phyloP scores from a whole-genome alignment of 1,284 basidiomycete genomes.

The Ceratobasidium sp. region DNA sequence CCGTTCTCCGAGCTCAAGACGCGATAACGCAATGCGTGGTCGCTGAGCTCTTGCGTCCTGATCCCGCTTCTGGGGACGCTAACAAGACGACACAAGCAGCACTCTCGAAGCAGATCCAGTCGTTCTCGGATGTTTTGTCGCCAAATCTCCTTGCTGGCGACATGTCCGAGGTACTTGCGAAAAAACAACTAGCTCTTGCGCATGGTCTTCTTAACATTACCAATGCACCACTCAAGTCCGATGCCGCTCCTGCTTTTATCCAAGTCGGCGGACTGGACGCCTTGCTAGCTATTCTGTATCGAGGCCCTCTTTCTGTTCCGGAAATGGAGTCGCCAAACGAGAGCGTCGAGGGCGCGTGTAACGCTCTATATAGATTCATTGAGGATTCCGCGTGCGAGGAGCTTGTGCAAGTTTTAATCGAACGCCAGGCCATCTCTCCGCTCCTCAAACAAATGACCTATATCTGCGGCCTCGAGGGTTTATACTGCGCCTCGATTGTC shows the following conservation, averaged over 20 bases:
- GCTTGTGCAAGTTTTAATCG: conserved; percentile 6
- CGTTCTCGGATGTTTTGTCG: conserved; percentile 11
- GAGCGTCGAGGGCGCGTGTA: conserved; percentile 7
- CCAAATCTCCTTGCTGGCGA: not conserved
- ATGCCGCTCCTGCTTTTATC: conserved; percentile 12
- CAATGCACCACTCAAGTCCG: not conserved
- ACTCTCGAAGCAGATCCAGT: not conserved
- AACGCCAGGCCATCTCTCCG: not conserved
- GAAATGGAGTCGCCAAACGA: not conserved
- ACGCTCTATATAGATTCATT: not conserved
- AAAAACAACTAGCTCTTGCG: not conserved
- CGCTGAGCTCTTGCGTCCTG: conserved; percentile 17
- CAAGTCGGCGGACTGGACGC: conserved; percentile 28
- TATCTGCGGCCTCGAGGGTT: conserved; percentile 17
- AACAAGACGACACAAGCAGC: not conserved
- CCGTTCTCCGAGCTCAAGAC: not conserved
- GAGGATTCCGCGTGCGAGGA: not conserved
- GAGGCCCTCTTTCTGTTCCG: not conserved
- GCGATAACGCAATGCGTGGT: not conserved
- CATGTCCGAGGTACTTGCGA: not conserved
- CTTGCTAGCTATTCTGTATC: conserved; percentile 3
- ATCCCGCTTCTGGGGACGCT: conserved; percentile 1
- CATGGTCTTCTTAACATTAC: not conserved
- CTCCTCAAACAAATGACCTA: conserved; percentile 23
- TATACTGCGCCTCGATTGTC: not conserved